Percentiles rank a stretch among this genome's conserved stretches.
Conservation (phyloP, 768 basidiomycete genomes). For the Hortiboletus flavorubellus region DNA sequence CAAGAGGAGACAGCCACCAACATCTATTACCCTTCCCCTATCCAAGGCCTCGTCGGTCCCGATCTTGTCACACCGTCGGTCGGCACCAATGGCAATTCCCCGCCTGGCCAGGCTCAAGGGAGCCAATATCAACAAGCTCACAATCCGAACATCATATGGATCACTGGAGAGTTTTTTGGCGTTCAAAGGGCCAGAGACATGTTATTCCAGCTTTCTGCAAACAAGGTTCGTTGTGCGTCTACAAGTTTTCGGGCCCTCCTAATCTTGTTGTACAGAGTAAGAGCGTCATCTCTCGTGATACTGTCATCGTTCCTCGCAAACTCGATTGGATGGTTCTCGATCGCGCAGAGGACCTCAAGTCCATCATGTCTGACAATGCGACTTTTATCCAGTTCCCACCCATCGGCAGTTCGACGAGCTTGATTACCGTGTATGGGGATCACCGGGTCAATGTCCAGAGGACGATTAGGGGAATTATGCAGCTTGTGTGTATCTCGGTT, state of each 20-base stretch:
- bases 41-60: constrained; percentile 80
- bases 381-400: constrained; percentile 94
- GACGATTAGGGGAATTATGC: constrained; percentile 92
- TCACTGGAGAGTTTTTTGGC: constrained; percentile 96
- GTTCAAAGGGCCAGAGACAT: constrained; percentile 95
- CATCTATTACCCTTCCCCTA: constrained; percentile 88
- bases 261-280: constrained; percentile 58
- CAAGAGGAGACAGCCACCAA: constrained; percentile 98
- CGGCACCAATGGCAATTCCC: constrained; percentile 33
- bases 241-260: not conserved
- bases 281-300: constrained; percentile 86
- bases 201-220: constrained; percentile 83
- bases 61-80: constrained; percentile 46
- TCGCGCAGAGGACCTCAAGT: constrained; percentile 87
- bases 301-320: constrained; percentile 92
- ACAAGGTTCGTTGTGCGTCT: constrained; percentile 54
- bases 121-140: constrained; percentile 39
- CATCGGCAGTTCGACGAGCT: constrained; percentile 86
- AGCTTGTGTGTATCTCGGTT: constrained; percentile 61
- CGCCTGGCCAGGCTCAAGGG: constrained; percentile 21
- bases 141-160: constrained; percentile 82
- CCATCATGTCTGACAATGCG: constrained; percentile 94
- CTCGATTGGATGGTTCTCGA: constrained; percentile 99
- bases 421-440: constrained; percentile 94
- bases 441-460: constrained; percentile 91